Base-by-base conservation (phyloP, 2,329 filamentous ascomycete genomes). In the Aschersonia sp. region DNA sequence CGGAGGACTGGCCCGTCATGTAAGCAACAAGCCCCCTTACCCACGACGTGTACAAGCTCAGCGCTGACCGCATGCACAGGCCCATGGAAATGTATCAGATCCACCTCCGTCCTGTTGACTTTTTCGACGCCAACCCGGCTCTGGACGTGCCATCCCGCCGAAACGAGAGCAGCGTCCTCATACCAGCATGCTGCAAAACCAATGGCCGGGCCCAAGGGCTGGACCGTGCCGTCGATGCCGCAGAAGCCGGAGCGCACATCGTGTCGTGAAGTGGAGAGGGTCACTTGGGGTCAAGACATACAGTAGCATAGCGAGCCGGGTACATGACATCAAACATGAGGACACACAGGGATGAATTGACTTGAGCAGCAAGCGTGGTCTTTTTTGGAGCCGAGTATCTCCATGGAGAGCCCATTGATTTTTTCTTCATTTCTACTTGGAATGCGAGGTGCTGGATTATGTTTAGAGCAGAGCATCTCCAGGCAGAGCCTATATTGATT, bases 1-100 rank as follows among this genome's bases (percentile, higher is more conserved):
- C 71, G 5, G 69, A 73, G 53, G 69, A 73, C 50, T 72, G 70
- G 70, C 69, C 69, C 5, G 69, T 72, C 8, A 73, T 72, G 69
- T 72, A 55, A 66, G 70, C 66, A 7, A 37, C 14, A 14, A 14
- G 14, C 14, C 14, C 14, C 14, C 22, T 22, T 22, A 22, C 22
- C 22, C 22, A 39, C 14, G 30, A 7, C 11, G n/a, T n/a, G 40
- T 12, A 7, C 11, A 12, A 7, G 7, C 2, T 43, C 3, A 30
- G 5, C 30, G 42, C 11, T 43, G 10, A 11, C 22, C 30, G 14
- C 43, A 12, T 7, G n/a, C 22, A 44, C 14, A 72, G 69, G 70
- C 69, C 70, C 37, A 66, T 69, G 35, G 69, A 73, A 54, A 68
- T 67, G 31, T 67, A 71, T 48, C 66, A 71, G 49, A 58, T 72